Conservation (phyloP, 1,284 basidiomycete species). For the Phylloboletellus chloephorus region DNA sequence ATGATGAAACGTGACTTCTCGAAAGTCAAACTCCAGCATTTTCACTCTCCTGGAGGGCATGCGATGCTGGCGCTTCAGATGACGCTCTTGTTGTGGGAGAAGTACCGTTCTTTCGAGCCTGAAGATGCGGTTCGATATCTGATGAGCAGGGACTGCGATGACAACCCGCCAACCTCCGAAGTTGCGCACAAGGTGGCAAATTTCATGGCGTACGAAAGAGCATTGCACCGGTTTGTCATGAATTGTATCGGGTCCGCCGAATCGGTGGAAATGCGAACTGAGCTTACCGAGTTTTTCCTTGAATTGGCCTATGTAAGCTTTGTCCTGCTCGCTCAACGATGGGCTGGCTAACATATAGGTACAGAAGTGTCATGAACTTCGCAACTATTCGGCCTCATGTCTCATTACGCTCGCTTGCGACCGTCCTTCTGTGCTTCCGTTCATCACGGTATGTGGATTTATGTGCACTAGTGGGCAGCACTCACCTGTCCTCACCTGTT, state of each 20-base stretch:
- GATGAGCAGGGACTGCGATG: constrained; percentile 26
- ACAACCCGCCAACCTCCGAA: constrained; percentile 21
- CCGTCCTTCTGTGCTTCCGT: constrained; percentile 32
- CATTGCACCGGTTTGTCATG: constrained; percentile 38
- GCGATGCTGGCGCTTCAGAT: constrained; percentile 41
- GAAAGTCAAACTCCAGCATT: constrained; percentile 26
- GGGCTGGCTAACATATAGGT: constrained; percentile 4
- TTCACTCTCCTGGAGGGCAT: constrained; percentile 34
- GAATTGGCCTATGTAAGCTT: constrained; percentile 37
- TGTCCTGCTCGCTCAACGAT: neutral
- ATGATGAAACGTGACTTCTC: constrained; percentile 28
- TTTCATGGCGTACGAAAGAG: constrained; percentile 36
- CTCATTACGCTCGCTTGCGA: constrained; percentile 35
- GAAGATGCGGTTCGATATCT: constrained; percentile 39
- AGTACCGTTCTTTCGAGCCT: constrained; percentile 37
- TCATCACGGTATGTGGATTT: constrained; percentile 20
- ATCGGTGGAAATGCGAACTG: constrained; percentile 18
- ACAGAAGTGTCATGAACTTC: constrained; percentile 39
- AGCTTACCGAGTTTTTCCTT: constrained; percentile 39
- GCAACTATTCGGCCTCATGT: constrained; percentile 41
- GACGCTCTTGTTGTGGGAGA: constrained; percentile 34
- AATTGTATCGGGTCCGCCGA: constrained; percentile 32
- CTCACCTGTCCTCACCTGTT: neutral
- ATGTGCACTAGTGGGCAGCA: neutral
- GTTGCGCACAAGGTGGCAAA: constrained; percentile 23